phyloP scores from a whole-genome alignment of 169 alveolate species.

The Theileria sp. region DNA sequence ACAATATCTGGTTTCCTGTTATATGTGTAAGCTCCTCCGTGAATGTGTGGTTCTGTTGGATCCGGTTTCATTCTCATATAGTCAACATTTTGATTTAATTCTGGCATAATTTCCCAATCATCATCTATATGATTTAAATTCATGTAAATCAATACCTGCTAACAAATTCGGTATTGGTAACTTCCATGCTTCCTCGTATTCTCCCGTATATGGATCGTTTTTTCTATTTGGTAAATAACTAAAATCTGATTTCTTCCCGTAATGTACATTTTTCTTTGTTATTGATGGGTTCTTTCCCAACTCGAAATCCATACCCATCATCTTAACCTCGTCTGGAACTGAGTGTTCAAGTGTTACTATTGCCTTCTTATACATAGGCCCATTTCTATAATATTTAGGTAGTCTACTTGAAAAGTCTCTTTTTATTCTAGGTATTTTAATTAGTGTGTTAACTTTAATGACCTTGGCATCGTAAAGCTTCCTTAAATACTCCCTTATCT shows the following conservation, averaged over 20 bases:
- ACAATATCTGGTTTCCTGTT: conserved; percentile 52
- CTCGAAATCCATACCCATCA: conserved; percentile 78
- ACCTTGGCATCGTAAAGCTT: conserved; percentile 81
- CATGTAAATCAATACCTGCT: conserved; percentile 65
- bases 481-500: conserved; percentile 82
- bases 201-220: conserved; percentile 53
- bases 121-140: conserved; percentile 38
- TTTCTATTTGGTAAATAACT: conserved; percentile 61
- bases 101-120: conserved; percentile 66
- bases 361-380: conserved; percentile 86
- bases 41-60: conserved; percentile 62
- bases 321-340: conserved; percentile 84
- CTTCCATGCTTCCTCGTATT: conserved; percentile 69
- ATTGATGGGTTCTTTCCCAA: conserved; percentile 80
- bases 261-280: conserved; percentile 78
- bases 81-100: conserved; percentile 29
- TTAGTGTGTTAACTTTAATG: conserved; percentile 80
- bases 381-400: conserved; percentile 78
- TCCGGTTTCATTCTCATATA: conserved; percentile 62
- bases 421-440: conserved; percentile 77
- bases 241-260: conserved; percentile 71
- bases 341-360: conserved; percentile 81
- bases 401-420: conserved; percentile 68
- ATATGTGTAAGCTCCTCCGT: conserved; percentile 51
- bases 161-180: conserved; percentile 73